phyloP scores from a whole-genome alignment of 2,329 filamentous ascomycete genomes.

The Bisporella sp. region DNA sequence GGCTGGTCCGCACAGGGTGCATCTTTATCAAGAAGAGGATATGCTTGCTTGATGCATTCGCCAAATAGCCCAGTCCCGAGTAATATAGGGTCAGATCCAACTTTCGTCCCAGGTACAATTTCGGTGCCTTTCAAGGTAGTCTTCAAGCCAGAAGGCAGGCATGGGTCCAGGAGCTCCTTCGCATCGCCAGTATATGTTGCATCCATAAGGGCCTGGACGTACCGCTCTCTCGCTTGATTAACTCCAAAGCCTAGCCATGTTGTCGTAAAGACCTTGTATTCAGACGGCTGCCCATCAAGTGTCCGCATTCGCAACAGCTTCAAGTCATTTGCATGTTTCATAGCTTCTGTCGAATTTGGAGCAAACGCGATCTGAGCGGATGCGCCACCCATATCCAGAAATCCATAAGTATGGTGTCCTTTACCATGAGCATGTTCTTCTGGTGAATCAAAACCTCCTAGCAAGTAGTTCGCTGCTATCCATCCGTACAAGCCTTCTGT shows the following conservation, averaged over 20 bases:
- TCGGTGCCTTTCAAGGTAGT: constrained; percentile 64
- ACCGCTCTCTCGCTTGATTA: constrained; percentile 81
- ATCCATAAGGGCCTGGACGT: constrained; percentile 69
- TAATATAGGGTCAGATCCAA: constrained; percentile 46
- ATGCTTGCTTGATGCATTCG: constrained; percentile 75
- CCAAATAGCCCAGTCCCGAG: constrained; percentile 82
- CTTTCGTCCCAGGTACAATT: constrained; percentile 31
- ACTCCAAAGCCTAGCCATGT: constrained; percentile 98
- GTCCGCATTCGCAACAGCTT: constrained; percentile 81
- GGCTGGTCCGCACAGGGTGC: constrained; percentile 74
- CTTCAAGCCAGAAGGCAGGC: constrained; percentile 71
- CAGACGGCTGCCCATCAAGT: constrained; percentile 66
- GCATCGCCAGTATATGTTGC: constrained; percentile 50
- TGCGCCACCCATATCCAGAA: constrained; percentile 96
- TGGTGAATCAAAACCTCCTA: constrained; percentile 81
- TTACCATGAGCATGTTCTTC: constrained; percentile 74
- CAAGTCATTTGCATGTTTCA: constrained; percentile 83
- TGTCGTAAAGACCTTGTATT: constrained; percentile 89
- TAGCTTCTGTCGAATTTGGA: constrained; percentile 83
- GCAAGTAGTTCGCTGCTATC: constrained; percentile 92
- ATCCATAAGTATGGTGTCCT: constrained; percentile 89
- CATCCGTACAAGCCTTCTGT: constrained; percentile 96
- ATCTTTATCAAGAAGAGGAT: constrained; percentile 84
- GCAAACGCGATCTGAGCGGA: constrained; percentile 98
- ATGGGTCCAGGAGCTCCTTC: constrained; percentile 79